Percentiles rank a stretch among this genome's conserved stretches.
Evolutionary conservation across 352 stramenopile species (phyloP).

Genomic region (Globisporangium splendens): DNA sequence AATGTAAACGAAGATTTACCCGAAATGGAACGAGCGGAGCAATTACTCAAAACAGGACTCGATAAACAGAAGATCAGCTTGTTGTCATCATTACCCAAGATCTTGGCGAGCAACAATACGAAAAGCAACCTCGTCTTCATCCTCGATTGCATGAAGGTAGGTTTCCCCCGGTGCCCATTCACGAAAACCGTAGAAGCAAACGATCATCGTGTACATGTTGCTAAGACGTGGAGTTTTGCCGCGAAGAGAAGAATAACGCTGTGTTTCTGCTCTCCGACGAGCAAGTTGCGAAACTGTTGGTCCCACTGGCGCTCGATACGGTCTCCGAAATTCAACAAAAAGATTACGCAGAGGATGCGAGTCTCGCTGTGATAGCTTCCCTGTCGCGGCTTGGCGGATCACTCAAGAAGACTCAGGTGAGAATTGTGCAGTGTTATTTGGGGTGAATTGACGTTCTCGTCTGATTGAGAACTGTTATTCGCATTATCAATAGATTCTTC

Average conservation of each 20-base stretch:
- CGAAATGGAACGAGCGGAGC: constrained; percentile 75
- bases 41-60: constrained; percentile 70
- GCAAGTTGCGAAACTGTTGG: constrained; percentile 68
- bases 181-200: not conserved
- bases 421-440: not conserved
- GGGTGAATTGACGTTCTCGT: not conserved
- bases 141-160: constrained; percentile 76
- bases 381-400: constrained; percentile 49
- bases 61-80: constrained; percentile 84
- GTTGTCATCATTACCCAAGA: constrained; percentile 60
- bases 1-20: constrained; percentile 83
- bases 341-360: constrained; percentile 66
- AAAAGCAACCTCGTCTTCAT: constrained; percentile 62
- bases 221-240: constrained; percentile 15
- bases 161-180: not conserved
- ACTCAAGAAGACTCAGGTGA: constrained; percentile 77
- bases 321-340: constrained; percentile 77
- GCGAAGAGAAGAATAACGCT: constrained; percentile 49
- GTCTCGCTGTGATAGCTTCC: constrained; percentile 48
- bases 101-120: constrained; percentile 68
- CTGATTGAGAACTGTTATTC: not conserved
- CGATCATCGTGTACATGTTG: not conserved
- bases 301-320: constrained; percentile 70
- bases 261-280: constrained; percentile 75
- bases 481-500: constrained; percentile 47